phyloP scores from a whole-genome alignment of 2,329 filamentous ascomycete genomes.

The Sporothrix sp. region DNA sequence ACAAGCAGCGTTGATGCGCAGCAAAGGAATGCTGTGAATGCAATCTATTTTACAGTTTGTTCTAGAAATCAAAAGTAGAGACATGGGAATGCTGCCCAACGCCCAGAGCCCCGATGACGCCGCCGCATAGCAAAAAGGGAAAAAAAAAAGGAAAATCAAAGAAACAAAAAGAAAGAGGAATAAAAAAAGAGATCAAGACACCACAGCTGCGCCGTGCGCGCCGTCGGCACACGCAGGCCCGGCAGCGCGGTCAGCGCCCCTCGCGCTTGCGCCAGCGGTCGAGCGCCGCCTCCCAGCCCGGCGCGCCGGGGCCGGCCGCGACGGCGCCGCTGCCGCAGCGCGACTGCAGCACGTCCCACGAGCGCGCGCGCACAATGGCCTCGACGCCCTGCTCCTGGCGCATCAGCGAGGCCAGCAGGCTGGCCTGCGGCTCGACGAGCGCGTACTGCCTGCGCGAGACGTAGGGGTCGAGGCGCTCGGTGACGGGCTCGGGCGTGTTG shows the following conservation, averaged over 20 bases:
- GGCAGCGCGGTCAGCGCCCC: not conserved
- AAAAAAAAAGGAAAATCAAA: no score
- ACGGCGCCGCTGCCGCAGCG: slow-evolving; percentile 45
- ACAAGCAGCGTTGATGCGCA: not conserved
- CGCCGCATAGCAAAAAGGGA: no score
- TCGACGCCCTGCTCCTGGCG: slow-evolving; percentile 70
- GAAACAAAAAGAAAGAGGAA: no score
- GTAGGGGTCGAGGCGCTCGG: slow-evolving; percentile 90
- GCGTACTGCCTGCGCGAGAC: slow-evolving; percentile 71
- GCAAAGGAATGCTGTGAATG: no score
- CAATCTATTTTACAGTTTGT: not conserved
- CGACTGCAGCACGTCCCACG: slow-evolving; percentile 69
- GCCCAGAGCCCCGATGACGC: not conserved
- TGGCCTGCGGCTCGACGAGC: slow-evolving; percentile 67
- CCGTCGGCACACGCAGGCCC: not conserved
- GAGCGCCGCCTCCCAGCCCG: slow-evolving; percentile 56
- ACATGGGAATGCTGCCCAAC: not conserved
- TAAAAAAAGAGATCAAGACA: no score
- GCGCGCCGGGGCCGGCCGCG: slow-evolving; percentile 37
- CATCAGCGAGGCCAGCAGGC: slow-evolving; percentile 63
- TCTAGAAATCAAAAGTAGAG: slow-evolving; percentile 1
- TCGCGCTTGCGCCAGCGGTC: slow-evolving; percentile 41
- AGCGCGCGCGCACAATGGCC: slow-evolving; percentile 67
- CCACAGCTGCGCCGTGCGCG: no score
- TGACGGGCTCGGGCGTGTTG: slow-evolving; percentile 46